Percentiles rank a stretch among this genome's conserved stretches.
phyloP scores from a whole-genome alignment of 1,284 basidiomycete species.

The Ustilago hordei region DNA sequence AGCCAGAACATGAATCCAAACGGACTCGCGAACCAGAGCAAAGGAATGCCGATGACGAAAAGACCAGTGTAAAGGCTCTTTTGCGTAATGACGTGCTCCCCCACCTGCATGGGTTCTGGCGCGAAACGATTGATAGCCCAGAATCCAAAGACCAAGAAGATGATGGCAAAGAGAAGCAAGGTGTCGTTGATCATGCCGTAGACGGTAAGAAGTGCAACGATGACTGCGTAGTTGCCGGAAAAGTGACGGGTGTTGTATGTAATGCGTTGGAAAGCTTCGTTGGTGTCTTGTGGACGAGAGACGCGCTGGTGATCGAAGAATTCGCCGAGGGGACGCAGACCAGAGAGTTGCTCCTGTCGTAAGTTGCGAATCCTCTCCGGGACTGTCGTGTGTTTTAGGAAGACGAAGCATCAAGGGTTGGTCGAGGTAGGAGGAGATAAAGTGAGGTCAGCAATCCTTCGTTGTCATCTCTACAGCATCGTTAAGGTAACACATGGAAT shows the following conservation, averaged over 20 bases:
- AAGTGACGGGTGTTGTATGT: slow-evolving; percentile 83
- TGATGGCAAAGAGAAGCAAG: slow-evolving; percentile 83
- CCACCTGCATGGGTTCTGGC: slow-evolving; percentile 75
- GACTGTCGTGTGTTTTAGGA: slow-evolving; percentile 26
- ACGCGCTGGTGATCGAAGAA: slow-evolving; percentile 87
- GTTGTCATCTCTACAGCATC: not conserved
- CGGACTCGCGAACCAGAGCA: slow-evolving; percentile 65
- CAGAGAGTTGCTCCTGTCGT: slow-evolving; percentile 83
- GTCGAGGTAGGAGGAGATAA: no score
- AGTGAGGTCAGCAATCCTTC: no score
- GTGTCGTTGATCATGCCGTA: slow-evolving; percentile 91
- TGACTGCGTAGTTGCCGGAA: slow-evolving; percentile 81
- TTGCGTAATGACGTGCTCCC: slow-evolving; percentile 82
- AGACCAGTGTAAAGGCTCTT: slow-evolving; percentile 75
- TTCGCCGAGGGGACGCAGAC: slow-evolving; percentile 78
- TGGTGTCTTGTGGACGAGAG: slow-evolving; percentile 78
- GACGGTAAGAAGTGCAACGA: slow-evolving; percentile 83
- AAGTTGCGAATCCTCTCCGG: slow-evolving; percentile 56
- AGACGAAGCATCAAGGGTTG: not conserved
- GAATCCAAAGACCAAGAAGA: slow-evolving; percentile 92
- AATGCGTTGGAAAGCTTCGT: slow-evolving; percentile 77
- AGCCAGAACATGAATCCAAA: slow-evolving; percentile 70
- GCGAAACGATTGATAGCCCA: slow-evolving; percentile 86
- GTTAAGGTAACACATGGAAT: no score
- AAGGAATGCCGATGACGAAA: slow-evolving; percentile 68